phyloP scores from a whole-genome alignment of 2,329 filamentous ascomycete species.

The Ustulina deusta region DNA sequence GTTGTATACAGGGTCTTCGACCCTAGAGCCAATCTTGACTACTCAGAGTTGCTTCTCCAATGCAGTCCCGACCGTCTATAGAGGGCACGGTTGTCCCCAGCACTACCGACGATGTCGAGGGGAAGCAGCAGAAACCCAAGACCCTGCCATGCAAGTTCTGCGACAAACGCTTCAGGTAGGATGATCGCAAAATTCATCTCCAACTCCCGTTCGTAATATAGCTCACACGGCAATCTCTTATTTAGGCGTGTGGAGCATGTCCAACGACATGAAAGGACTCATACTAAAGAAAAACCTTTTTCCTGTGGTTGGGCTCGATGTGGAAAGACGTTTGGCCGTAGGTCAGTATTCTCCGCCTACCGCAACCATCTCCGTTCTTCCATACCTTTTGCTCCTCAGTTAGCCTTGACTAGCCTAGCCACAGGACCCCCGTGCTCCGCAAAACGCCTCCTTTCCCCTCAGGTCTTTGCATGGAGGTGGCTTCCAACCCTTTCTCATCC shows the following conservation, averaged over 20 bases:
- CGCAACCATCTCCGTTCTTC: slow-evolving; percentile 37
- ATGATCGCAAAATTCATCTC: slow-evolving; percentile 41
- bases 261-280: slow-evolving; percentile 72
- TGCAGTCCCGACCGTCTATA: slow-evolving; percentile 61
- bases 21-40: slow-evolving; percentile 49
- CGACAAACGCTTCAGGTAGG: slow-evolving; percentile 72
- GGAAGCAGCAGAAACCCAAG: slow-evolving; percentile 70
- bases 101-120: slow-evolving; percentile 60
- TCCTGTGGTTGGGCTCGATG: slow-evolving; percentile 69
- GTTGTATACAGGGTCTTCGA: slow-evolving; percentile 47
- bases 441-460: slow-evolving; percentile 39
- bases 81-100: slow-evolving; percentile 58
- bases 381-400: slow-evolving; percentile 38
- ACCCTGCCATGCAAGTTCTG: slow-evolving; percentile 73
- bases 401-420: slow-evolving; percentile 34
- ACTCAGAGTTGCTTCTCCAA: slow-evolving; percentile 52
- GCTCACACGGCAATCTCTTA: slow-evolving; percentile 56
- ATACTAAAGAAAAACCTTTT: slow-evolving; percentile 75
- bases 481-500: slow-evolving; percentile 32
- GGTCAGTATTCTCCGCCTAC: slow-evolving; percentile 60
- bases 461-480: slow-evolving; percentile 35
- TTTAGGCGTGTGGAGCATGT: slow-evolving; percentile 73
- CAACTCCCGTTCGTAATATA: slow-evolving; percentile 51
- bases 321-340: slow-evolving; percentile 72
- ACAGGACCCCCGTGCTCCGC: slow-evolving; percentile 37